These are phyloP conservation scores for Backusella tuberculispora DNA, from an alignment of 192 early-diverging fungal genomes.

Conservation along the genomic window DNA sequence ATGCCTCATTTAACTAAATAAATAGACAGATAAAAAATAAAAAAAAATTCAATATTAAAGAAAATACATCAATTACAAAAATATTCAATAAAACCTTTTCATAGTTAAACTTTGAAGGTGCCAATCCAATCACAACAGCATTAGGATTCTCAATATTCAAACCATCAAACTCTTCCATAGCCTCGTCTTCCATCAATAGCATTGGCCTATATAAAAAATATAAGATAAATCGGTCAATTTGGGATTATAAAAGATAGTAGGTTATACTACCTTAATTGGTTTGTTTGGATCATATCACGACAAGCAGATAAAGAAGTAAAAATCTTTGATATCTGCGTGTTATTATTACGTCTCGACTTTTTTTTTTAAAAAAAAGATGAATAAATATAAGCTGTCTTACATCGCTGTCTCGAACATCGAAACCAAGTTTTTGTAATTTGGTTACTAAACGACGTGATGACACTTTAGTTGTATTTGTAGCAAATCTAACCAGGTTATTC, in stretches of 20 bases:
- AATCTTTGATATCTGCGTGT: constrained; percentile 46
- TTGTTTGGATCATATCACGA: constrained; percentile 58
- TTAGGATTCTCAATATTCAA: constrained; percentile 59
- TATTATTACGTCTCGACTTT: not conserved
- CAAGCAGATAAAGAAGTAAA: constrained; percentile 86
- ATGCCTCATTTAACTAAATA: constrained; percentile 74
- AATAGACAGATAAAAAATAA: constrained; percentile 14
- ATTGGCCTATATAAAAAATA: constrained; percentile 58
- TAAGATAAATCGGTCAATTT: not conserved
- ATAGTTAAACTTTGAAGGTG: constrained; percentile 73
- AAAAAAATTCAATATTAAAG: too few species aligned
- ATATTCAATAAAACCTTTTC: constrained; percentile 46
- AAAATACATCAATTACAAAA: not conserved
- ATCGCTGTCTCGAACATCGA: constrained; percentile 62
- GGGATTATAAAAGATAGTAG: not conserved
- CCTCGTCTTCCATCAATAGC: constrained; percentile 75
- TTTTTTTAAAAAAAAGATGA: not conserved
- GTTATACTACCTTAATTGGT: constrained; percentile 42
- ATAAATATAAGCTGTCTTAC: constrained; percentile 34
- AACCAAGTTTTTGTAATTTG: constrained; percentile 68
- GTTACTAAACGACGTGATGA: constrained; percentile 56
- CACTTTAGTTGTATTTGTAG: constrained; percentile 90
- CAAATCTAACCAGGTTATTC: constrained; percentile 59
- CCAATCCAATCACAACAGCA: constrained; percentile 84
- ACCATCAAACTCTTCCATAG: constrained; percentile 72